Evolutionary conservation across 192 early-diverging fungal species (phyloP).

Genomic region (Coemansia sp.): DNA sequence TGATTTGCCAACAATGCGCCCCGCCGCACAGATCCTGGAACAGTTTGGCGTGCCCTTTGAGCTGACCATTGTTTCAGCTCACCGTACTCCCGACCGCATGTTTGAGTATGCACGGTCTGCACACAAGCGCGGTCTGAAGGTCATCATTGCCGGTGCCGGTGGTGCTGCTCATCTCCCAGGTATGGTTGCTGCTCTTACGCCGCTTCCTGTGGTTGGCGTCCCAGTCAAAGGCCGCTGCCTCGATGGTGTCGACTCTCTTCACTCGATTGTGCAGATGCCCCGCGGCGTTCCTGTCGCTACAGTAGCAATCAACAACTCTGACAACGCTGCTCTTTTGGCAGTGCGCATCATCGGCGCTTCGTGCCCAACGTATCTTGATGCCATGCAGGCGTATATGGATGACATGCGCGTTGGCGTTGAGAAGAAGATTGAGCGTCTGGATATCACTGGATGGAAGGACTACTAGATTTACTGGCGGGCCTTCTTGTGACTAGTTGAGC

Average conservation of each 20-base stretch:
- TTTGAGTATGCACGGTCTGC: slow-evolving; percentile 87
- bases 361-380: slow-evolving; percentile 68
- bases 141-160: slow-evolving; percentile 97
- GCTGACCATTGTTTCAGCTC: slow-evolving; percentile 95
- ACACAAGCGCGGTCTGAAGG: slow-evolving; percentile 85
- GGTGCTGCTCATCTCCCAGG: slow-evolving; percentile 98
- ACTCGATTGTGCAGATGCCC: slow-evolving; percentile 99
- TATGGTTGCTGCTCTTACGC: slow-evolving; percentile 97
- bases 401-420: slow-evolving; percentile 85
- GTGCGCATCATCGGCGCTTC: slow-evolving; percentile 84
- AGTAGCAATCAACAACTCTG: slow-evolving; percentile 97
- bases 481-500: too few relatives aligned
- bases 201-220: slow-evolving; percentile 97
- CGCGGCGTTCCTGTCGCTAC: slow-evolving; percentile 98
- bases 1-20: slow-evolving; percentile 91
- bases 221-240: slow-evolving; percentile 89
- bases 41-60: slow-evolving; percentile 93
- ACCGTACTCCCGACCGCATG: slow-evolving; percentile 93
- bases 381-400: slow-evolving; percentile 76
- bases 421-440: slow-evolving; percentile 79
- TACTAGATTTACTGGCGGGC: too few relatives aligned
- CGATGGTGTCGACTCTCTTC: slow-evolving; percentile 95
- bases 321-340: slow-evolving; percentile 93
- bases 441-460: slow-evolving; percentile 76
- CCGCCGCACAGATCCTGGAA: slow-evolving; percentile 84